Conservation (phyloP, 2,329 filamentous ascomycete genomes). For the Tolypocladium cylindrosporum region DNA sequence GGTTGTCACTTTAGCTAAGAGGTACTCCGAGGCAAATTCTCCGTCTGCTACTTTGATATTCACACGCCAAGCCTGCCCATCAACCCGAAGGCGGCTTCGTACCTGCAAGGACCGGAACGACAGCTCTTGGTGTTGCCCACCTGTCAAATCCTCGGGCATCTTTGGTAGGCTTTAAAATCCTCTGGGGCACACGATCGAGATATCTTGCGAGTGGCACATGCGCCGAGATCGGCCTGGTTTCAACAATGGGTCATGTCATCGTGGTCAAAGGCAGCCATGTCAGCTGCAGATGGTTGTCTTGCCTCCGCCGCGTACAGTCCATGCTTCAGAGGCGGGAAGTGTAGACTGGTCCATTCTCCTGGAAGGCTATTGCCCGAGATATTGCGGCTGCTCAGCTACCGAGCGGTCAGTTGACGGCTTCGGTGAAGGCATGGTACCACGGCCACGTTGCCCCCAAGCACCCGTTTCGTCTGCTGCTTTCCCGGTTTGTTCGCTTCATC, state of each 20-base stretch:
- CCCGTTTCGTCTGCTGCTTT: conserved; percentile 4
- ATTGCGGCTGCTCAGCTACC: not conserved
- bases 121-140: not conserved
- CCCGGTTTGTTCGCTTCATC: conserved; percentile 29
- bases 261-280: not conserved
- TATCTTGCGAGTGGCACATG: not conserved
- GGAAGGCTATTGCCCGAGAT: not conserved
- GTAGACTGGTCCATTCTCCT: not conserved
- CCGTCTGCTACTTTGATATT: not conserved
- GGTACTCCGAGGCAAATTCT: not conserved
- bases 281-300: not conserved
- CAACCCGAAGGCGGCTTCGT: not conserved
- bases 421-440: not conserved
- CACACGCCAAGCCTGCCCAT: not conserved
- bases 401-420: not conserved
- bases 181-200: not conserved
- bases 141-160: not conserved
- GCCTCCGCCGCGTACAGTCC: not conserved
- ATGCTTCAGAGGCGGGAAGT: not conserved
- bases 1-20: not conserved
- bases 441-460: not conserved
- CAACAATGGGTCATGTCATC: not conserved
- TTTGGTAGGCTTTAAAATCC: not conserved
- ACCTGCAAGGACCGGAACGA: not conserved
- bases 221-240: not conserved